Base-by-base conservation (phyloP, 805 yeast genomes). In the Sugiyamaella americana region DNA sequence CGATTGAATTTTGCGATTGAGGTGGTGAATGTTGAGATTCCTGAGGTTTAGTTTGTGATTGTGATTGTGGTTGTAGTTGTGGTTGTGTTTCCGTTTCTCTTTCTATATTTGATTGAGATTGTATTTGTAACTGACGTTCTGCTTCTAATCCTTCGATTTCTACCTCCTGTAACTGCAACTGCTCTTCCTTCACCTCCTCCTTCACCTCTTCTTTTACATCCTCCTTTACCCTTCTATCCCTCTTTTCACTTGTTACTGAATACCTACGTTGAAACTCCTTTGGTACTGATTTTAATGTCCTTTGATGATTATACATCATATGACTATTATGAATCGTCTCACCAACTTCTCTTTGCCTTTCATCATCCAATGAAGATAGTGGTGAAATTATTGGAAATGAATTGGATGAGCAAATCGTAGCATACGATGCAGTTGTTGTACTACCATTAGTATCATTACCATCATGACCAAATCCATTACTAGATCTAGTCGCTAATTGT, bases 401-500 rank as follows among this genome's bases (percentile, higher is more conserved):
- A 16, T 48, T 43, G 11, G 50, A 42, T 20, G 50, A 46, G 39
- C 52, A 43, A 10, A 49, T 39, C 32, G 53, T 54, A 23, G 53
- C 48, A 43, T 49, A 48, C 32, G 32, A 26, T 30, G 51, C 37
- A 41, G 46, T 38, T 16, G 35, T 20, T 3, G 47, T 22, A 18
- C 47, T 20, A 13, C 35, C 30, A 11, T 36, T 44, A 19, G 46
- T 40, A 23, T 46, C 30, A 2, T 47, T 47, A 5, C 29, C 29
- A 38, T 18, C 23, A 38, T 11, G 10, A 17, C 29, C 41, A 35
- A 50, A 54, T 8, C 44, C 36, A 10, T 42, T 29, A 22, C 47
- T 36, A 30, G 30, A 20, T 16, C 57, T 35, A 5, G 40, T 52
- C 37, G 58, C 62, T 5, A 63, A 52, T 51, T 65, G 70, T 13